Conservation (phyloP, 2,329 filamentous ascomycete species). For the Penicillium vulpinum region DNA sequence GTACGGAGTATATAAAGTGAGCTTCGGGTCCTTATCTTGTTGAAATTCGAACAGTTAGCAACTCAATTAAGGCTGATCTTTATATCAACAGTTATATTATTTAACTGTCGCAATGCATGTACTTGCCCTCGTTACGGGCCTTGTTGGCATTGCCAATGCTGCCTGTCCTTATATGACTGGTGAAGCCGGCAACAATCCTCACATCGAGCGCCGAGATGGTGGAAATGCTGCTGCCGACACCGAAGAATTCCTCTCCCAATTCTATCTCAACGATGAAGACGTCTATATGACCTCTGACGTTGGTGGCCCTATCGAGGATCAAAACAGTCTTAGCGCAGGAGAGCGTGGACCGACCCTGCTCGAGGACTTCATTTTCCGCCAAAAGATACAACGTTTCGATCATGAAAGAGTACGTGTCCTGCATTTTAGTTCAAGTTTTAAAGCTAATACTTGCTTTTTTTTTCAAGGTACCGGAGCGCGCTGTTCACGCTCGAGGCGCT, state of each 20-base stretch:
- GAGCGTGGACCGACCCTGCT: conserved; percentile 66
- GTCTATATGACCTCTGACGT: conserved; percentile 65
- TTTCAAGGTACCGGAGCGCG: conserved; percentile 59
- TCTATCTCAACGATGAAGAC: conserved; percentile 54
- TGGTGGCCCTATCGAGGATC: conserved; percentile 67
- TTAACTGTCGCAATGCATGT: conserved; percentile 26
- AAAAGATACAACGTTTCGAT: conserved; percentile 71
- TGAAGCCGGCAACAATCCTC: conserved; percentile 18
- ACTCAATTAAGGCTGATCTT: not conserved
- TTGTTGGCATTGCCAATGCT: conserved; percentile 39
- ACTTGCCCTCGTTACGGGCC: conserved; percentile 27
- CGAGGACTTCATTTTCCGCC: conserved; percentile 71
- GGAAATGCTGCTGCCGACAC: conserved; percentile 32
- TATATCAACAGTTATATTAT: not conserved
- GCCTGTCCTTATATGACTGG: conserved; percentile 46
- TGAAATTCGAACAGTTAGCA: not conserved
- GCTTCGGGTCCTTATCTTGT: not conserved
- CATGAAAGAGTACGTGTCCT: conserved; percentile 61
- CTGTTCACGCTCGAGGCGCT: conserved; percentile 69
- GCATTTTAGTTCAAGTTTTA: not conserved
- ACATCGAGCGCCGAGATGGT: conserved; percentile 25
- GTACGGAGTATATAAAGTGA: conserved; percentile 20
- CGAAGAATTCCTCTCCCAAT: conserved; percentile 46
- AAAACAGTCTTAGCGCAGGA: conserved; percentile 66
- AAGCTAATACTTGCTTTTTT: conserved; percentile 4